A percentile compares a stretch with the other conserved stretches of the same genome.
These are phyloP conservation scores for Skeletonema potamos DNA, from an alignment of 108 stramenopile species.

Conservation along the genomic window DNA sequence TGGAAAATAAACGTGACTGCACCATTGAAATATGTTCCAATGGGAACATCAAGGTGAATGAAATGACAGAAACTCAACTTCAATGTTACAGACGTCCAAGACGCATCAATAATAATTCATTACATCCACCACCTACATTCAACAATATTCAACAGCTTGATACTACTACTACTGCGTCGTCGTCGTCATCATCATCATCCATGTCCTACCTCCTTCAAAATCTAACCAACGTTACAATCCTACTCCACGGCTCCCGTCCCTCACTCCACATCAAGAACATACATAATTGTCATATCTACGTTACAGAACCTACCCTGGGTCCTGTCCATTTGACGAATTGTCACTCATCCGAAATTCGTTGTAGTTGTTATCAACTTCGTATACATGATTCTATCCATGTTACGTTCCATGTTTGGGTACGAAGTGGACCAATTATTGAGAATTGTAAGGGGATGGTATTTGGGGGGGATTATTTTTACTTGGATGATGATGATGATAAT, in stretches of 20 bases:
- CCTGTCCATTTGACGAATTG: conserved; percentile 46
- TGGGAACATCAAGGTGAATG: conserved; percentile 10
- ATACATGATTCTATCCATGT: conserved; percentile 45
- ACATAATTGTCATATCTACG: conserved; percentile 30
- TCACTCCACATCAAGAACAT: conserved; percentile 44
- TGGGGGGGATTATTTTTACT: conserved; percentile 27
- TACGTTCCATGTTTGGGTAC: conserved; percentile 30
- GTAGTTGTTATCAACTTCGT: conserved; percentile 36
- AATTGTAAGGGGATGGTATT: conserved; percentile 37
- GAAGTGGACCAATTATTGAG: conserved; percentile 54
- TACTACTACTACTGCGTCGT: background rate
- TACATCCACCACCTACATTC: conserved; percentile 12
- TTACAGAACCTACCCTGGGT: conserved; percentile 23
- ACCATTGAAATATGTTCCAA: conserved; percentile 31
- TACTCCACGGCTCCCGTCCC: conserved; percentile 34
- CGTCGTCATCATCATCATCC: background rate
- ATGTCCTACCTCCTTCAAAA: conserved; percentile 41
- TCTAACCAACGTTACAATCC: conserved; percentile 22
- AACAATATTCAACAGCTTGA: background rate
- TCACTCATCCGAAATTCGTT: conserved; percentile 19
- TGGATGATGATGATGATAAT: background rate
- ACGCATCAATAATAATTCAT: background rate
- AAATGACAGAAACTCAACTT: background rate
- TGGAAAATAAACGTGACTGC: conserved; percentile 37
- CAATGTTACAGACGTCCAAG: conserved; percentile 6